Base-by-base conservation (phyloP, 2,329 filamentous ascomycete genomes). In the Fusarium aywerte region DNA sequence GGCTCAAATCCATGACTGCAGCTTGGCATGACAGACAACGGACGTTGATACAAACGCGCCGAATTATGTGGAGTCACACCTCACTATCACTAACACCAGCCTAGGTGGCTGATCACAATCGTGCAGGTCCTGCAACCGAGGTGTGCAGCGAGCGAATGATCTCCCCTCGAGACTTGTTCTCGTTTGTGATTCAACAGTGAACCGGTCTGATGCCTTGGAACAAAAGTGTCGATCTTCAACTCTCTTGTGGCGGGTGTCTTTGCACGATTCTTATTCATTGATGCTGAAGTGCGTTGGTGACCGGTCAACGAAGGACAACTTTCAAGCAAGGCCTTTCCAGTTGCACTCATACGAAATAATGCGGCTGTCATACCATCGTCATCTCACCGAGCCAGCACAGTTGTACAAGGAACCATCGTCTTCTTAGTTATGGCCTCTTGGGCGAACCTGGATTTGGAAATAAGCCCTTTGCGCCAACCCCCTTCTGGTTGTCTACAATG, bases 291-390 rank as follows among this genome's bases (percentile, higher is more conserved):
- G n/a, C 25, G 7, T 44, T 64, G 21, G 49, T 44, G 32, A 52
- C 54, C 25, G 12, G n/a, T 20, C 40, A 66, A 54, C 47, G 59
- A 53, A 61, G 8, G n/a, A 53, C 61, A 68, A 40, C 29, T 36
- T 61, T 42, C 48, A 39, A 29, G 36, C 52, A 49, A 39, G 32
- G 36, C 52, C 35, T 49, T 32, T 39, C 31, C 44, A 40, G 15
- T 64, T 53, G 35, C 54, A 66, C 40, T 23, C 33, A 55, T 65
- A 61, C 60, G 52, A 70, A 69, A 35, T 25, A 38, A 62, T 38
- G 21, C 43, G 35, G 33, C 47, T 61, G 69, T 73, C 69, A 73
- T 67, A 64, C 52, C 35, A 42, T 59, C 58, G 58, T 72, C 71
- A 73, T 72, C 52, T 47, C 43, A 57, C 65, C 60, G 53, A 56